These are phyloP conservation scores for Aspergillus sp. DNA, from an alignment of 2,329 filamentous ascomycete species.

Conservation along the genomic window DNA sequence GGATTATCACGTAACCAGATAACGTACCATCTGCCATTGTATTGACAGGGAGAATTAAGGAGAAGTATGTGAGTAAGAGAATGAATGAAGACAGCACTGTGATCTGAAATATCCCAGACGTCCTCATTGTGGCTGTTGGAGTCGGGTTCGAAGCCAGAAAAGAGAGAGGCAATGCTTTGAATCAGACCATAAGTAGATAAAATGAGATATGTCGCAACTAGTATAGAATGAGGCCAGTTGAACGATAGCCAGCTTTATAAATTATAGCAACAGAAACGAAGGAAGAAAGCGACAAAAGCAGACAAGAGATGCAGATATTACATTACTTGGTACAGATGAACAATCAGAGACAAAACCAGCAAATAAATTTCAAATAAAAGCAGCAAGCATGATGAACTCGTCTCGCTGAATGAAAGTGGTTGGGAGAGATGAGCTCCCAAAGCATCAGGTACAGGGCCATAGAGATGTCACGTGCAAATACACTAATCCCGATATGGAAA, in stretches of 20 bases:
- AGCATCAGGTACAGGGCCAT: not conserved
- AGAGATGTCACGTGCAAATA: slow-evolving; percentile 10
- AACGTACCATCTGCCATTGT: slow-evolving; percentile 3
- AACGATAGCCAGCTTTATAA: not conserved
- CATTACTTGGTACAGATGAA: not conserved
- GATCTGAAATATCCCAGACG: not conserved
- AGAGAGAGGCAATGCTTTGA: not conserved
- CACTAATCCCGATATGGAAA: slow-evolving; percentile 14
- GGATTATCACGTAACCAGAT: not conserved
- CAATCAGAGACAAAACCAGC: not conserved
- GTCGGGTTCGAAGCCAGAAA: not conserved
- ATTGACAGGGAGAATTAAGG: not conserved
- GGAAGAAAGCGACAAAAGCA: not conserved
- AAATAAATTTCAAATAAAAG: not conserved
- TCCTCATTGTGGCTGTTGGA: not conserved
- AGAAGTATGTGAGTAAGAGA: slow-evolving; percentile 2
- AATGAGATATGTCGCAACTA: not conserved
- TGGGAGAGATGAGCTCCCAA: not conserved
- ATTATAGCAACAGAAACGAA: not conserved
- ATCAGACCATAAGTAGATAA: not conserved
- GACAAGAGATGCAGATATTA: not conserved
- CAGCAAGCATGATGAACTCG: not conserved
- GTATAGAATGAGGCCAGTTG: too few species aligned
- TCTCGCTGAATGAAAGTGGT: not conserved
- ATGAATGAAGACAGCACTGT: not conserved